Conservation (phyloP, 371 early-diverging fungal genomes). For the Parasitella parasitica region DNA sequence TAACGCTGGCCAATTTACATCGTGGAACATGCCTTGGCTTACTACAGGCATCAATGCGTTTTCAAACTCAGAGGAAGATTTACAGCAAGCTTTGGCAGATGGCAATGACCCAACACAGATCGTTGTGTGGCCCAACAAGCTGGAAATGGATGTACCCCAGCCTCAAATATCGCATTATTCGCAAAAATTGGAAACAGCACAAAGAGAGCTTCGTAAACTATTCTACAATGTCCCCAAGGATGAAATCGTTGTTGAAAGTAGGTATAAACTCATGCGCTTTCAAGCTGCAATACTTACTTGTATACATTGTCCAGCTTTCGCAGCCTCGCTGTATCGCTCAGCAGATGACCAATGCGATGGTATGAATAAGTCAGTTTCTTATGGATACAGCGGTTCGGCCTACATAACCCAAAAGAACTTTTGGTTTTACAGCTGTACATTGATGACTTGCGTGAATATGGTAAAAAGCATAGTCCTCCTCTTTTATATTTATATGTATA, state of each 20-base stretch:
- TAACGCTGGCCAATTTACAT: not conserved
- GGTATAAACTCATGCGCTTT: not conserved
- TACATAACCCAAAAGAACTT: conserved; percentile 39
- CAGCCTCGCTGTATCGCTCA: conserved; percentile 28
- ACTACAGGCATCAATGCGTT: conserved; percentile 32
- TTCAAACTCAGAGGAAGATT: conserved; percentile 9
- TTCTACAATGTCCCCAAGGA: conserved; percentile 32
- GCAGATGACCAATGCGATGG: not conserved
- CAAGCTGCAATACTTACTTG: not conserved
- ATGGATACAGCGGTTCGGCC: conserved; percentile 34
- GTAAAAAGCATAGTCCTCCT: conserved; percentile 27
- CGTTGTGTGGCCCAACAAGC: conserved; percentile 40
- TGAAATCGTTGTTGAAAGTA: conserved; percentile 46
- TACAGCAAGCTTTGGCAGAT: not conserved
- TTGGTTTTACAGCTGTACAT: conserved; percentile 45
- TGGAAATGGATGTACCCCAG: conserved; percentile 25
- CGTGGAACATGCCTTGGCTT: conserved; percentile 53
- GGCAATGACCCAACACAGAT: not conserved
- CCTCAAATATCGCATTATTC: conserved; percentile 32
- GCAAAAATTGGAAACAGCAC: conserved; percentile 14
- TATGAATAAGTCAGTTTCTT: not conserved
- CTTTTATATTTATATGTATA: no score
- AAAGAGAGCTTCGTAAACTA: conserved; percentile 31
- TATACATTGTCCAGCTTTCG: conserved; percentile 20
- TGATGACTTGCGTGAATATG: conserved; percentile 41